These are phyloP conservation scores for Acaromyces ingoldii DNA, from an alignment of 1,284 basidiomycete genomes.

Conservation along the genomic window DNA sequence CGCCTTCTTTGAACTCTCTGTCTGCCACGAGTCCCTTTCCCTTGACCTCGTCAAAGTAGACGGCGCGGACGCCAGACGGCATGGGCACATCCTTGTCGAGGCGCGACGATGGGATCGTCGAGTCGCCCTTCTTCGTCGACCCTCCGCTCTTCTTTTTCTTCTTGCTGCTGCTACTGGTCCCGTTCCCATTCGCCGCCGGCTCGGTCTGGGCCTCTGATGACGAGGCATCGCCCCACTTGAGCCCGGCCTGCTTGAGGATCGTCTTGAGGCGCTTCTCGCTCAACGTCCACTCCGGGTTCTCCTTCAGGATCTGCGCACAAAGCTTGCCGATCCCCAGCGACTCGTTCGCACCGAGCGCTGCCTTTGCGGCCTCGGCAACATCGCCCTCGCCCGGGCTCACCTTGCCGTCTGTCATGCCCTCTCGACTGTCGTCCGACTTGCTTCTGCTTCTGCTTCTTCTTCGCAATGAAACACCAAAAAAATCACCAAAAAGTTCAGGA, in stretches of 20 bases:
- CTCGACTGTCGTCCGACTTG: too few relatives aligned
- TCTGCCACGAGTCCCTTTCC: slow-evolving; percentile 78
- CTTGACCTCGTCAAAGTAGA: slow-evolving; percentile 66
- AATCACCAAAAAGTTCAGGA: too few relatives aligned
- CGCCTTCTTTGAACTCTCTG: slow-evolving; percentile 64
- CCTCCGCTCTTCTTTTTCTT: slow-evolving; percentile 26
- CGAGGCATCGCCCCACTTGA: too few relatives aligned
- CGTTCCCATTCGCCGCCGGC: too few relatives aligned
- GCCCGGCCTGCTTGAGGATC: slow-evolving; percentile 13
- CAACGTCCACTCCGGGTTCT: slow-evolving; percentile 32
- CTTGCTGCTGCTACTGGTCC: slow-evolving; percentile 4
- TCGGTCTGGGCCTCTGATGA: too few relatives aligned
- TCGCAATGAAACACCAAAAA: too few relatives aligned
- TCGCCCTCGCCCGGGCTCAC: too few relatives aligned
- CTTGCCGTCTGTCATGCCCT: too few relatives aligned
- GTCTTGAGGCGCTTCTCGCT: slow-evolving; percentile 22
- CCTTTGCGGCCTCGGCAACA: too few relatives aligned
- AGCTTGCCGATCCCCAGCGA: slow-evolving; percentile 16
- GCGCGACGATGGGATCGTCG: slow-evolving; percentile 22
- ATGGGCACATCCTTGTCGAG: slow-evolving; percentile 27
- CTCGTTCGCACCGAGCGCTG: too few relatives aligned
- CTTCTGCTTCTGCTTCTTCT: too few relatives aligned
- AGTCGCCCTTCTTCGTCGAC: slow-evolving; percentile 6
- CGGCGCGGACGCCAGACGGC: slow-evolving; percentile 58
- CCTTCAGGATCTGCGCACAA: slow-evolving; percentile 20